A percentile compares a stretch with the other conserved stretches of the same genome.
These are phyloP conservation scores for Salvia miltiorrhiza DNA, from an alignment of 257 asterid species.

Conservation along the genomic window DNA sequence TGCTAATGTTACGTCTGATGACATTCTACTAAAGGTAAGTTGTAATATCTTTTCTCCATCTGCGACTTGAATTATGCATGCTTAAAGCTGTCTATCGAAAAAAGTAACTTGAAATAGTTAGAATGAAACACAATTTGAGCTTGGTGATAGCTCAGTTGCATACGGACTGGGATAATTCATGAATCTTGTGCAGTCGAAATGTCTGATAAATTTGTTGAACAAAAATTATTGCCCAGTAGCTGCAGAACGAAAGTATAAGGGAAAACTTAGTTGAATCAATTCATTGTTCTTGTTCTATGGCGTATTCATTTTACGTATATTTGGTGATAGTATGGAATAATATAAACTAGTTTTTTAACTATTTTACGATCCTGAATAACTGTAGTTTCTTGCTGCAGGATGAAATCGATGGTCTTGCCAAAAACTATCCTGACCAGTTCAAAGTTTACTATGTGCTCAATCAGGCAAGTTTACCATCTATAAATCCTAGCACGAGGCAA, in stretches of 20 bases:
- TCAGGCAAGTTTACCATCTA: conserved; percentile 45
- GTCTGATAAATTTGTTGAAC: not conserved
- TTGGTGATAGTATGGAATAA: not conserved
- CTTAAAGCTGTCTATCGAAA: not conserved
- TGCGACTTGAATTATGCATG: conserved; percentile 8
- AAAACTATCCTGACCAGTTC: conserved; percentile 55
- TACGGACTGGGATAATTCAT: not conserved
- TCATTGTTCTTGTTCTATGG: not conserved
- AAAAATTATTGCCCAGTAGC: not conserved
- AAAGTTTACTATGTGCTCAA: conserved; percentile 76
- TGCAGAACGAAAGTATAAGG: not conserved
- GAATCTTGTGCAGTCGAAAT: not conserved
- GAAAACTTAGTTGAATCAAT: not conserved
- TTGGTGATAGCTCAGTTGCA: not conserved
- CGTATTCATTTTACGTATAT: not conserved
- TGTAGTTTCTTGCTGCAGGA: conserved; percentile 45
- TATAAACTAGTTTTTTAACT: not conserved
- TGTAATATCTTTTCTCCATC: not conserved
- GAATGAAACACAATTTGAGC: not conserved
- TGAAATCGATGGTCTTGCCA: conserved; percentile 63
- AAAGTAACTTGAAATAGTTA: not conserved
- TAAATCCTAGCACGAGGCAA: not conserved
- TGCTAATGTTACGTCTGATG: conserved; percentile 87
- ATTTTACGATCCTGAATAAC: conserved; percentile 2
- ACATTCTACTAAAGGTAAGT: conserved; percentile 84